Conservation (phyloP, 2,329 filamentous ascomycete genomes). For the Colletotrichum tanaceti region DNA sequence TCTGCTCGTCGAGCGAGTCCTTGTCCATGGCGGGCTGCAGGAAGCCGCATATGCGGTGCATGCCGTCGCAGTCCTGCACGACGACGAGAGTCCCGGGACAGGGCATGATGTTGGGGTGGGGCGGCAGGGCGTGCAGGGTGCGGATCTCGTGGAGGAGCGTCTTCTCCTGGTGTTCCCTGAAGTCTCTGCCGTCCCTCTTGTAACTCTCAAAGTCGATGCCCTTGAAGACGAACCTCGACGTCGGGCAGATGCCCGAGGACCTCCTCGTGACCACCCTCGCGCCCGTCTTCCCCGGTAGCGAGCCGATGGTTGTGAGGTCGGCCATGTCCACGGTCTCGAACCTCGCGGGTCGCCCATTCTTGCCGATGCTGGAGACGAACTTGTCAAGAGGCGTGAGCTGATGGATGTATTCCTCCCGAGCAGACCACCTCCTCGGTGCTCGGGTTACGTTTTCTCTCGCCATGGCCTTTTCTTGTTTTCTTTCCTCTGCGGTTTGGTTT, state of each 20-base stretch:
- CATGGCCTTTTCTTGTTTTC: too few relatives aligned
- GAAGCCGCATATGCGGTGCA: conserved; percentile 39
- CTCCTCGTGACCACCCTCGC: conserved; percentile 29
- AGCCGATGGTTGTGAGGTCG: conserved; percentile 20
- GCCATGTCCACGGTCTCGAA: conserved; percentile 33
- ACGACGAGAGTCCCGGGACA: conserved; percentile 36
- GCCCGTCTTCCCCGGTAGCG: conserved; percentile 39
- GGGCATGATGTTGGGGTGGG: conserved; percentile 43
- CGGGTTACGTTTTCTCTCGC: background rate
- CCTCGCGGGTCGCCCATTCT: background rate
- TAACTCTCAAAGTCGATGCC: conserved; percentile 38
- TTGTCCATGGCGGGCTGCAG: conserved; percentile 38
- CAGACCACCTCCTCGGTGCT: background rate
- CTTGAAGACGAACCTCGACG: conserved; percentile 39
- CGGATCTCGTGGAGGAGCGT: conserved; percentile 41
- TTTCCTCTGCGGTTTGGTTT: background rate
- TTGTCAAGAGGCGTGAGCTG: conserved; percentile 29
- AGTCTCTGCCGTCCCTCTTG: conserved; percentile 18
- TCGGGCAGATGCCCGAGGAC: background rate
- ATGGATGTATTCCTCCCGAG: conserved; percentile 29
- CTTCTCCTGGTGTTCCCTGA: conserved; percentile 31
- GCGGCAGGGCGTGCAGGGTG: conserved; percentile 36
- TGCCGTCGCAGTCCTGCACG: conserved; percentile 13
- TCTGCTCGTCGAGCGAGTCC: conserved; percentile 38
- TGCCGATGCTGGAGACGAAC: conserved; percentile 14